Evolutionary conservation across 495 filamentous ascomycete genomes (phyloP), one percentile per base, ranked within the genome.

Genomic region (Aspergillus avenaceus): DNA sequence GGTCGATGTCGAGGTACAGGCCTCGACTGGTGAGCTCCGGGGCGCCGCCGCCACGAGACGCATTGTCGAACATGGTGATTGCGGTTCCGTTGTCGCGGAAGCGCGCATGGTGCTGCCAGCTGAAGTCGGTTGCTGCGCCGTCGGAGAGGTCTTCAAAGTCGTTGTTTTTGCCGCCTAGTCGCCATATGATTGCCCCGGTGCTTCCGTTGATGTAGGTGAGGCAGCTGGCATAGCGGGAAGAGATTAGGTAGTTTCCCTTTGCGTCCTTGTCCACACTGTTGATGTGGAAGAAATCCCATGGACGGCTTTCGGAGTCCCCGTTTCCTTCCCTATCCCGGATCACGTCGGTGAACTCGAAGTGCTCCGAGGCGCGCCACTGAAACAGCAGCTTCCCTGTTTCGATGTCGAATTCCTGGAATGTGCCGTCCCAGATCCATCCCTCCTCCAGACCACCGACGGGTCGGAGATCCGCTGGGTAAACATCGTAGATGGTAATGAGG

Each of bases 391-490:
- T 57, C 28, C 70, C 69, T 1, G 67, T 75, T 37, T 70, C 69
- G 24, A 76, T 57, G 27, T 77, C 61, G 8, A 72, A 57, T 69
- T 81, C 78, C 50, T 78, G 76, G 41, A 81, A 71, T 3, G 72
- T 65, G 16, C 76, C 64, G 47, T 81, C 75, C 23, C 66, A 75
- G 42, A 81, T 69, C 69, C 72, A 80, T 37, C 79, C 79, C 28
- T 73, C 45, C 5, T 59, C 29, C 0, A 64, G 67, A 1, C 69
- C 74, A 18, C 64, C 70, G 29, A 68, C 63, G 2, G 63, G 51
- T 1, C 62, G 64, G 9, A 81, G 58, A 46, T 81, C 71, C 4
- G 65, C 63, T 0, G 54, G 53, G 6, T 64, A 60, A 1, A 64
- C 61, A 25, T 78, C 67, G 49, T 81, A 82, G 19, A 76, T 62